Conservation (phyloP, 768 basidiomycete genomes). For the Leccinum longicurvipes region DNA sequence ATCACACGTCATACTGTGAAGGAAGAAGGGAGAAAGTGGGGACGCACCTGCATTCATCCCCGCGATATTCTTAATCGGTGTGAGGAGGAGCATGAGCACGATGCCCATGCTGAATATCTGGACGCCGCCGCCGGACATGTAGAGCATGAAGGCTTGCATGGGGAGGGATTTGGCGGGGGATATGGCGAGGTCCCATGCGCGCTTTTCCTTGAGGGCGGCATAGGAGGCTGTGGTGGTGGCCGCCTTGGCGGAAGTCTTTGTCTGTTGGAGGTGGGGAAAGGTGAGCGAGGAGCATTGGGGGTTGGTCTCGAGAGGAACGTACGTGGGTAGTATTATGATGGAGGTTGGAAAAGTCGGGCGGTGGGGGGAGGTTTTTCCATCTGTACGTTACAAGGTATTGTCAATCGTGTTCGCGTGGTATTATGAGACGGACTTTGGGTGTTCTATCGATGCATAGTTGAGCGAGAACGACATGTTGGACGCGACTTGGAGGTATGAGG, state of each 20-base stretch:
- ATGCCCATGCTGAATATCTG: constrained; percentile 98
- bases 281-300: background rate
- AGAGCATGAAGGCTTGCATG: constrained; percentile 98
- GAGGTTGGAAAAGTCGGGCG: constrained; percentile 62
- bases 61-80: constrained; percentile 80
- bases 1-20: background rate
- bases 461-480: constrained; percentile 28
- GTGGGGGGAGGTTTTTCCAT: constrained; percentile 62
- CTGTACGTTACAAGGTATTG: no score
- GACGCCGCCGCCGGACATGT: constrained; percentile 95
- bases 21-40: no score
- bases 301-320: constrained; percentile 1
- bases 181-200: constrained; percentile 84
- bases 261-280: constrained; percentile 31
- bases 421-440: constrained; percentile 27
- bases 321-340: constrained; percentile 29
- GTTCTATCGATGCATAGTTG: constrained; percentile 32
- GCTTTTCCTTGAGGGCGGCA: constrained; percentile 66
- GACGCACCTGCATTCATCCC: constrained; percentile 72
- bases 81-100: constrained; percentile 86
- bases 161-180: constrained; percentile 87
- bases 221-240: constrained; percentile 48
- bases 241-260: constrained; percentile 39
- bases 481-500: background rate
- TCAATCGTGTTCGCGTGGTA: no score